Evolutionary conservation across 2,329 filamentous ascomycete species (phyloP), one percentile per base, ranked within the genome.

Genomic region (Colletotrichum chlorophyti): DNA sequence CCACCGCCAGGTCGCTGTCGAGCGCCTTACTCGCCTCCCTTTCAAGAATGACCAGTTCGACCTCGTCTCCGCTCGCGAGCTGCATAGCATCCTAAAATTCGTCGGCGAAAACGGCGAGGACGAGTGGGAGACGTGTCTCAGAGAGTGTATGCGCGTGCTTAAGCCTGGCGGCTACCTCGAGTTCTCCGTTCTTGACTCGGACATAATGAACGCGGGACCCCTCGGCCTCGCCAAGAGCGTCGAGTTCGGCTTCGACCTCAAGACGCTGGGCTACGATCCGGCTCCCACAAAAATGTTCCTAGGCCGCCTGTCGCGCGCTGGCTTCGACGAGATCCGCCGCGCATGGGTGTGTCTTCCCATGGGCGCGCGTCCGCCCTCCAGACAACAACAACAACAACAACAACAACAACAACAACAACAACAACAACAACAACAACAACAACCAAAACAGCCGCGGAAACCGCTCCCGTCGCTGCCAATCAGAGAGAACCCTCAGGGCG

Each of bases 141-240:
- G 80, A 49, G 95, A 99, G 76, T 96, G 93, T 72, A 87, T 91
- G 78, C 92, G 95, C 58, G 89, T 96, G 58, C 86, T 97, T 65
- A 97, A 97, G 77, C 93, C 94, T 1, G 93, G 92, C 47, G 95
- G 95, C 27, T 94, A 94, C 72, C 79, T 99, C 58, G 95, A 99
- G 70, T 99, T 95, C 76, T 88, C 87, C 62, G 77, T 98, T 40
- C 85, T 98, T 65, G 95, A 99, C 72, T 90, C 93, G 1, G 93
- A 96, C 68, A 87, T 99, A 65, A 87, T 96, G 62, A 93, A 93
- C 64, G 88, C 92, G 0, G 93, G 93, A 0, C 87, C 90, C 0
- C 81, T 88, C 17, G 91, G 89, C 31, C 87, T 91, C 55, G 91
- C 92, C 41, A 90, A 95, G 72, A 90, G 89, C 45, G 91, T 96